Base-by-base conservation (phyloP, 2,329 filamentous ascomycete species). In the Arthroderma uncinatum region DNA sequence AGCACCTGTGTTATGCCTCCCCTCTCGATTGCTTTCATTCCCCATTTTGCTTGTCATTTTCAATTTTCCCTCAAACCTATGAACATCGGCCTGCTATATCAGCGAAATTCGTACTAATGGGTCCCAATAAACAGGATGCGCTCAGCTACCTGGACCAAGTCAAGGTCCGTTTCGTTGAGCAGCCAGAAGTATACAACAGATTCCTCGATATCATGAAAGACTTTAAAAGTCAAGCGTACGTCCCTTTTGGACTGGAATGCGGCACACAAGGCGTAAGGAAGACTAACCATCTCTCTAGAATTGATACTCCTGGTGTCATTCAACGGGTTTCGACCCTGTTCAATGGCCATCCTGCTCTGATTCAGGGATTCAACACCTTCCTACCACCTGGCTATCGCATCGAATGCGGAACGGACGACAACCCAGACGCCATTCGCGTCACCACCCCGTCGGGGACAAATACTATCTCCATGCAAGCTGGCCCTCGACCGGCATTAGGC, bases 191-290 rank as follows among this genome's bases (percentile, higher is more conserved):
- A 0, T 98, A 98, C 67, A 97, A 97, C 67, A 81, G 88, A 37
- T 97, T 98, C 65, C 76, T 98, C 48, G 93, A 98, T 65, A 98
- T 98, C 53, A 98, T 98, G 93, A 98, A 98, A 68, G 93, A 98
- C 65, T 98, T 98, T 71, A 98, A 98, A 74, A 95, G 90, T 66
- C 92, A 95, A 74, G 90, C 91, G 82, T 91, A 77, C 74, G 86
- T 80, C 57, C 56, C 59, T 37, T 8, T 4, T 19, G 2, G 40
- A 14, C 40, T 25, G 21, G n/a, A 42, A 19, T 47, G 21, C 9
- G 5, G 23, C 21, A 47, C 23, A 28, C 8, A 36, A 21, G 19
- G 10, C 23, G 12, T 21, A 36, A 21, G 19, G 10, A 57, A 28
- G 37, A 19, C 55, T 58, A 63, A 64, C 54, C 50, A 9, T 21